These are phyloP conservation scores for Persicaria tinctoria DNA, from an alignment of 148 eudicot species.

Conservation along the genomic window DNA sequence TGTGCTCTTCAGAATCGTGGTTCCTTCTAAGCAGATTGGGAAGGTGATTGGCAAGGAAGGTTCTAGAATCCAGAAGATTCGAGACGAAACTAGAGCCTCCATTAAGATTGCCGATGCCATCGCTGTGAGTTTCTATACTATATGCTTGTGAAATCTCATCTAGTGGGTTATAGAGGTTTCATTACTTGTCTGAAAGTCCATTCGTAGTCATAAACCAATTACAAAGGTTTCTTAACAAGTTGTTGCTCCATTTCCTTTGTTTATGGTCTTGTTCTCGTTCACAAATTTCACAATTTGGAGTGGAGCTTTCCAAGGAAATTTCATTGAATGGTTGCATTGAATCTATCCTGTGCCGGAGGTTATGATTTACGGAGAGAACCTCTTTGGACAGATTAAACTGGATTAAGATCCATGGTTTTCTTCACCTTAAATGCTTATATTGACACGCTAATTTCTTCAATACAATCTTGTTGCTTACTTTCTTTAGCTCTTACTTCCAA, in stretches of 20 bases:
- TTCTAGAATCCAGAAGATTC: constrained; percentile 67
- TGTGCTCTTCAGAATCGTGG: constrained; percentile 62
- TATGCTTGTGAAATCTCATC: neutral
- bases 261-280: too few species aligned
- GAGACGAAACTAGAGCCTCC: constrained; percentile 68
- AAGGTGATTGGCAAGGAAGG: constrained; percentile 82
- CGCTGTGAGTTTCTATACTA: constrained; percentile 42
- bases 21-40: constrained; percentile 82
- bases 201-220: neutral
- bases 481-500: neutral
- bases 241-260: neutral
- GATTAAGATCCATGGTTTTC: neutral
- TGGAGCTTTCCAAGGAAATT: neutral
- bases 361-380: neutral
- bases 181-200: neutral
- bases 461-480: neutral
- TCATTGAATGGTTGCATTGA: neutral
- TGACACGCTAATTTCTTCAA: neutral
- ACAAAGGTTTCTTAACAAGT: neutral
- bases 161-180: neutral
- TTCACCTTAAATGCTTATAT: neutral
- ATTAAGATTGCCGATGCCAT: constrained; percentile 83
- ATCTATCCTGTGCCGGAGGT: neutral
- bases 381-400: neutral
- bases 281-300: too few species aligned